Base-by-base conservation (phyloP, 345 rosid species). In the Murraya paniculata region DNA sequence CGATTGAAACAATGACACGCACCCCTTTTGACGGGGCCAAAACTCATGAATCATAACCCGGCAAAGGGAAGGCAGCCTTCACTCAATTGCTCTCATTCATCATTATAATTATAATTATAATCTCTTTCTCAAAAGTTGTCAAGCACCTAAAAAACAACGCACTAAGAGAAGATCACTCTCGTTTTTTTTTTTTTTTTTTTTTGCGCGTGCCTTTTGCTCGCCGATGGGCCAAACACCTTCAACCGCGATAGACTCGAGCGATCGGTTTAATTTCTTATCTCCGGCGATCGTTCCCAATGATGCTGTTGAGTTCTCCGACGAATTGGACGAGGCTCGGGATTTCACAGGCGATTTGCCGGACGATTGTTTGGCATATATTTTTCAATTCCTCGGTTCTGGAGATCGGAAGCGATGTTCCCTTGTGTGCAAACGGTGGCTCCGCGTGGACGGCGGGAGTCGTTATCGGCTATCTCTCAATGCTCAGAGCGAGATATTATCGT, bases 391-490 rank as follows among this genome's bases (percentile, higher is more conserved):
- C 2, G 85, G 89, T 57, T 67, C 89, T 16, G 85, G 85, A 0
- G 97, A 94, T 84, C 88, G 95, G 77, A 91, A 90, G n/a, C 78
- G 78, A 7, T 94, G 95, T 79, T 96, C 99, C 14, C 81, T 77
- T 13, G 97, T 96, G 45, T 89, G 92, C 84, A 85, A 85, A 78
- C 90, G 97, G 82, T 96, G 98, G 98, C 76, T 86, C 4, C 81
- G 73, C 68, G 97, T 96, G 9, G 99, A 96, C 80, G 97, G 96
- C 9, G 78, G 82, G 84, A 89, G 79, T 74, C 97, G 98, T 19
- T 86, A 87, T 76, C 86, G 98, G 33, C 79, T 95, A 11, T 91
- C 98, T 16, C 90, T 95, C 8, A 79, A 88, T 68, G 98, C 98
- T 24, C 85, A 77, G 36, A 62, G 87, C 27, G 96, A 87, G 79